Evolutionary conservation across 2,329 filamentous ascomycete genomes (phyloP).

Genomic region (Hypoxylon sp.): DNA sequence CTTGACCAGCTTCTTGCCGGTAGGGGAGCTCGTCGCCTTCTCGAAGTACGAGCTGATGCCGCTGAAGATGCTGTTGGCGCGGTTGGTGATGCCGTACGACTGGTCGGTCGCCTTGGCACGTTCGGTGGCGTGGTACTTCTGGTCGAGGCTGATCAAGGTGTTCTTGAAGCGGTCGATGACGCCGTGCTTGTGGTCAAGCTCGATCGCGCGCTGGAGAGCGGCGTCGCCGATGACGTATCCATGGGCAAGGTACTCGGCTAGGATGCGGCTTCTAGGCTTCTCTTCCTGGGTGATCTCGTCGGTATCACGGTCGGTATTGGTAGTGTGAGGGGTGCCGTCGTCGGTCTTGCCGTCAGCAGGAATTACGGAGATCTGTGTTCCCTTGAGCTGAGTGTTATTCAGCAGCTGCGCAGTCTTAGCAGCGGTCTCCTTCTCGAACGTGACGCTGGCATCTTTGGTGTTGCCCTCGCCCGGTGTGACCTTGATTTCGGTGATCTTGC

Average conservation of each 20-base stretch:
- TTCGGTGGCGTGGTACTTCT: constrained; percentile 89
- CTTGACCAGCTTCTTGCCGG: constrained; percentile 86
- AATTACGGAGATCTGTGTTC: constrained; percentile 84
- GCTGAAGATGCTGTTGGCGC: constrained; percentile 74
- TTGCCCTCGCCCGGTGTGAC: constrained; percentile 76
- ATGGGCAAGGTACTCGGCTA: constrained; percentile 96
- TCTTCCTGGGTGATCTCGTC: constrained; percentile 92
- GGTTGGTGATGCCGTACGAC: constrained; percentile 84
- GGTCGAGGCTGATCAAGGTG: constrained; percentile 83
- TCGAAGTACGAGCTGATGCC: constrained; percentile 93
- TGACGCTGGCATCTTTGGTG: constrained; percentile 88
- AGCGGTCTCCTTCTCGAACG: constrained; percentile 96
- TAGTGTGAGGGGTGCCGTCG: constrained; percentile 69
- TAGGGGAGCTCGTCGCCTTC: constrained; percentile 88
- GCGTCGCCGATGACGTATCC: constrained; percentile 86
- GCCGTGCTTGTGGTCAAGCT: constrained; percentile 90
- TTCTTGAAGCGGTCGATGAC: constrained; percentile 84
- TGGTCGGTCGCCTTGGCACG: constrained; percentile 87
- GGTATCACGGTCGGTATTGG: constrained; percentile 69
- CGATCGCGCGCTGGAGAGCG: constrained; percentile 85
- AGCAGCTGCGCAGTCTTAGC: constrained; percentile 97
- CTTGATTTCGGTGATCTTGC: constrained; percentile 89
- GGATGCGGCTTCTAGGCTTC: constrained; percentile 93
- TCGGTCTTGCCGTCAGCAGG: constrained; percentile 76
- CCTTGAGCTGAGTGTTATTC: constrained; percentile 94